Base-by-base conservation (phyloP, 176 grass and related monocot genomes). In the Themeda triandra region DNA sequence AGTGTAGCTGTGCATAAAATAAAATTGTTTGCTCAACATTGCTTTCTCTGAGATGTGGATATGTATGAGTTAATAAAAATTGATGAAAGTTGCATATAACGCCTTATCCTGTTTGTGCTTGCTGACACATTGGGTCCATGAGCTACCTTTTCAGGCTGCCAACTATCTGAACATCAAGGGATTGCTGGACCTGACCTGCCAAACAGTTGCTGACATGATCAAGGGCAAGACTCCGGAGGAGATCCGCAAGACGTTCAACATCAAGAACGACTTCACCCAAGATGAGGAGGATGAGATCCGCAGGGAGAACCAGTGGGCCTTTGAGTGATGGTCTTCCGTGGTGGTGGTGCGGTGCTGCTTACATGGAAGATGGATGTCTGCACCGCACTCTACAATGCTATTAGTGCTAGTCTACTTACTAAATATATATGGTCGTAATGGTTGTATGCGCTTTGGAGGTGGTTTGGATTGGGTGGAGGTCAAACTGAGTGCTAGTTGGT, bases 111-210 rank as follows among this genome's bases (percentile, higher is more conserved):
- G 42, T 46, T 14, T 51, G 18, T 54, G 29, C 30, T 58, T 10
- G 11, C 28, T 69, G 65, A 70, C 45, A 69, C 3, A 23, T 1
- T 54, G 17, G 1, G 18, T 53, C 17, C 15, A 17, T 48, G 45
- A 17, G 41, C 44, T 13, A 7, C 2, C 0, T 77, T 77, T 39
- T 67, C 80, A 88, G 87, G 87, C 87, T 84, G 87, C 87, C 23
- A 88, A 88, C 81, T 88, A 88, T 30, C 87, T 88, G 0, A 84
- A 88, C 87, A 88, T 88, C 75, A 88, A 88, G 87, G 87, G 75
- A 21, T 41, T 88, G 68, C 75, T 84, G 45, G 87, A 84, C 69
- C 68, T 88, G 0, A 84, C 75, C 2, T 88, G 87, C 10, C 87
- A 84, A 75, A 84, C 87, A 2, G 87, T 88, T 2, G 87, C 87